Evolutionary conservation across 1,139 yeast species (phyloP).

Genomic region (Suhomyces bokatorum): DNA sequence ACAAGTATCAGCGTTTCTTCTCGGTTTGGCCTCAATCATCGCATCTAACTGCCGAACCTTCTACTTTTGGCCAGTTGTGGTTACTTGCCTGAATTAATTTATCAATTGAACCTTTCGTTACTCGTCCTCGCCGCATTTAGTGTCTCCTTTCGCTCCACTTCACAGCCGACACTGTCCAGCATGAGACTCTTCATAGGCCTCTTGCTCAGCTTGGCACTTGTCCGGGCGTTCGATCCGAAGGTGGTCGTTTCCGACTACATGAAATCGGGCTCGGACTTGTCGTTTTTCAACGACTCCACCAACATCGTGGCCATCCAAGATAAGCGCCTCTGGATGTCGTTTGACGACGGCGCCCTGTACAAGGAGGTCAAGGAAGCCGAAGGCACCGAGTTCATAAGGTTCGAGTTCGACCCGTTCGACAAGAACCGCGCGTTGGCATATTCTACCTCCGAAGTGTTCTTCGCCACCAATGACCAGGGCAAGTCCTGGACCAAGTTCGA

Average conservation of each 20-base stretch:
- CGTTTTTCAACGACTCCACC: constrained; percentile 60
- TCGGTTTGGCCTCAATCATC: neutral
- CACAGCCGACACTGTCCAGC: neutral
- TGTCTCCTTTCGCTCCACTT: neutral
- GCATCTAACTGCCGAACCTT: too few relatives aligned
- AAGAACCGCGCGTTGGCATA: constrained; percentile 55
- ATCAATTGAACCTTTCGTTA: neutral
- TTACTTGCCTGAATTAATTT: too few relatives aligned
- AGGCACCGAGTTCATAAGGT: constrained; percentile 23
- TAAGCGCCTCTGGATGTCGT: constrained; percentile 41
- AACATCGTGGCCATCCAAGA: constrained; percentile 41
- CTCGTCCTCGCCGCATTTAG: neutral
- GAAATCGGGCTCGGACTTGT: constrained; percentile 18
- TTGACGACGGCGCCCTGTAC: constrained; percentile 64
- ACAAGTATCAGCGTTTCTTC: neutral
- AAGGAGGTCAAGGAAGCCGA: constrained; percentile 30
- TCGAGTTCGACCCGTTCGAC: constrained; percentile 48
- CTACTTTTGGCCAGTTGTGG: too few relatives aligned
- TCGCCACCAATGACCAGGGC: constrained; percentile 58
- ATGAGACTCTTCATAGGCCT: constrained; percentile 2
- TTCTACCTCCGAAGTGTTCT: constrained; percentile 41
- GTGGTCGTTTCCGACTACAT: constrained; percentile 8
- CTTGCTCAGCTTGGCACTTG: constrained; percentile 1
- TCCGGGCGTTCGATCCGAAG: constrained; percentile 16
- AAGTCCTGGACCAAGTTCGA: constrained; percentile 53